Percentiles rank a stretch among this genome's conserved stretches.
phyloP scores from a whole-genome alignment of 164 flowering plant species.

The Aristolochia californica region DNA sequence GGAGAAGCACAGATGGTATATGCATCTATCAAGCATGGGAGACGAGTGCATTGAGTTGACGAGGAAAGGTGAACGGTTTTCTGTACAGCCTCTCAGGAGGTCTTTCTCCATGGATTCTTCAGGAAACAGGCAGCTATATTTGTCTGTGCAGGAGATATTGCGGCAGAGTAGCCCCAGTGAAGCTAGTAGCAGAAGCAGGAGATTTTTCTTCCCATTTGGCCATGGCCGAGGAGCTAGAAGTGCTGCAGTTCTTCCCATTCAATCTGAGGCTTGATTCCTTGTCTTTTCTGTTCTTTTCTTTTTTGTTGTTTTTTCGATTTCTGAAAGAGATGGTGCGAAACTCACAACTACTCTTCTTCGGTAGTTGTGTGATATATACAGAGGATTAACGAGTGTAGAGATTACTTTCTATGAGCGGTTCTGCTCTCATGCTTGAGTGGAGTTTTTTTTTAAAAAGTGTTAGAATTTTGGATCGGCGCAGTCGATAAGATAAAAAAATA shows the following conservation, averaged over 20 bases:
- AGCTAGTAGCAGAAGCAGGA: slow-evolving; percentile 20
- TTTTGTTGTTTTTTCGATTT: slow-evolving; percentile 1
- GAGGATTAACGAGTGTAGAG: too few relatives aligned
- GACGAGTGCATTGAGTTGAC: slow-evolving; percentile 75
- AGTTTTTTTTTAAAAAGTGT: too few relatives aligned
- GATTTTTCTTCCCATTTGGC: slow-evolving; percentile 70
- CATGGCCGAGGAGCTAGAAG: slow-evolving; percentile 52
- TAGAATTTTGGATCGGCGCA: too few relatives aligned
- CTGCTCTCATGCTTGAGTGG: too few relatives aligned
- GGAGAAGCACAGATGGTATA: slow-evolving; percentile 29
- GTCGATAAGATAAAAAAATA: too few relatives aligned
- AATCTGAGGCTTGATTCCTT: slow-evolving; percentile 28
- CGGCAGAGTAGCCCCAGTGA: slow-evolving; percentile 37
- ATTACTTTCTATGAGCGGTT: too few relatives aligned
- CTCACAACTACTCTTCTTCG: too few relatives aligned
- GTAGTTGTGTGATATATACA: too few relatives aligned
- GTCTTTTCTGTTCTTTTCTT: neutral
- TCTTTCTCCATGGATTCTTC: slow-evolving; percentile 91
- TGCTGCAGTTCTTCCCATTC: slow-evolving; percentile 53
- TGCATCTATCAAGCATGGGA: slow-evolving; percentile 55
- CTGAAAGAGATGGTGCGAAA: too few relatives aligned
- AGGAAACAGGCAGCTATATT: slow-evolving; percentile 45
- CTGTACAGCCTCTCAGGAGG: slow-evolving; percentile 62
- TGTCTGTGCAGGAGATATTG: slow-evolving; percentile 54
- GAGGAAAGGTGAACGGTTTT: slow-evolving; percentile 42